Base-by-base conservation (phyloP, 257 asterid genomes). In the Hygrophila difformis region DNA sequence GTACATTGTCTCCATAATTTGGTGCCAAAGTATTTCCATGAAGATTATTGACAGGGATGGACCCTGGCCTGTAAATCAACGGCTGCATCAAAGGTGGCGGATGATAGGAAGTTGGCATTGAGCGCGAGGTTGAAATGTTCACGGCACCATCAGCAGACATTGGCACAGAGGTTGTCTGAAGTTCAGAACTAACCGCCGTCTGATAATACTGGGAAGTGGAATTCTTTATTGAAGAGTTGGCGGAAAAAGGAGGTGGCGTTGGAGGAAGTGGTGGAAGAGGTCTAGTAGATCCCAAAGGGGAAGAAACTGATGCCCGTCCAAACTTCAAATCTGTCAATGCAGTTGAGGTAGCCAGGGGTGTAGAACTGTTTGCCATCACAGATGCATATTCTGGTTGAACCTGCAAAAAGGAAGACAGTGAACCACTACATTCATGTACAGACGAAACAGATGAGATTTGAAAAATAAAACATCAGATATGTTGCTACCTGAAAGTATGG, bases 261-360 rank as follows among this genome's bases (percentile, higher is more conserved):
- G 79, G 77, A 31, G 82, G 93, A 54, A 79, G 93, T 11, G 93
- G 95, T 22, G 97, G 94, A 56, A 63, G 76, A 24, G 77, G 87
- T 63, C 95, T 70, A 24, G 73, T 43, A 39, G 92, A 66, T 36
- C 69, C 72, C 47, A 71, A 64, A 33, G 86, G 74, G 37, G 94
- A 82, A 51, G 94, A 63, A 39, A 57, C 76, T 31, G 87, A 55
- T 20, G 75, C 35, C 62, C 84, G 65, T 51, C 76, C 80, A 26
- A 57, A 68, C 55, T 75, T 80, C 16, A 62, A 43, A 60, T 78
- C 83, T 12, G 75, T 61, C 57, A 63, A 34, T 20, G 72, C 68
- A 51, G 57, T 56, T 2, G 50, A 44, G 0, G 50, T 24, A 44
- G 33, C 50, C 23, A 22, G n/a, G 12, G 17, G 16, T 6, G 34